These are phyloP conservation scores for Moniliophthora roreri DNA, from an alignment of 1,284 basidiomycete species.

Conservation along the genomic window DNA sequence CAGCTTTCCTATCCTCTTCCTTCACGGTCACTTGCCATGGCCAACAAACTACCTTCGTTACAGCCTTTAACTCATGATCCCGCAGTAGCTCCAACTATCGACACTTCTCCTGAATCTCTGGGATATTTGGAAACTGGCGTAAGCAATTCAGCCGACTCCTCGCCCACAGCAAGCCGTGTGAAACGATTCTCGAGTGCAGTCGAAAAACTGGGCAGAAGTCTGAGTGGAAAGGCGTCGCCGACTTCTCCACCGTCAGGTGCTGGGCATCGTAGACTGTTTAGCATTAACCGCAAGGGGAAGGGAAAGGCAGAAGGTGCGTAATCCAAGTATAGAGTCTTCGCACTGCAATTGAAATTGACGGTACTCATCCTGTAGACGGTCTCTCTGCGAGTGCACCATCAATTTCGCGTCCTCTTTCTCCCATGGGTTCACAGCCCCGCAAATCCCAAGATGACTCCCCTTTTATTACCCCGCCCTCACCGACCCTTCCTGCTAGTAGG, in stretches of 20 bases:
- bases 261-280: conserved; percentile 52
- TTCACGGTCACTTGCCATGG: conserved; percentile 17
- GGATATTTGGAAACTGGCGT: conserved; percentile 20
- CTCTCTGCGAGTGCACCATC: conserved; percentile 27
- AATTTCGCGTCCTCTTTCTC: conserved; percentile 31
- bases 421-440: conserved; percentile 20
- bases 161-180: conserved; percentile 30
- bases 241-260: conserved; percentile 28
- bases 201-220: conserved; percentile 56
- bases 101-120: conserved; percentile 29
- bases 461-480: conserved; percentile 73
- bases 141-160: conserved; percentile 18
- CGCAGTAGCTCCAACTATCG: conserved; percentile 19
- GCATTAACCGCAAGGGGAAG: conserved; percentile 53
- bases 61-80: conserved; percentile 24
- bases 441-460: conserved; percentile 63
- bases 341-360: not conserved
- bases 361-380: conserved; percentile 7
- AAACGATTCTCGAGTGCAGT: conserved; percentile 46
- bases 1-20: not conserved
- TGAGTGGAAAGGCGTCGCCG: conserved; percentile 38
- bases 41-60: conserved; percentile 16
- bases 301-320: conserved; percentile 25
- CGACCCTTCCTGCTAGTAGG: conserved; percentile 42
- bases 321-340: not conserved